Evolutionary conservation across 2,329 filamentous ascomycete species (phyloP).

Genomic region (Madurella fahalii): DNA sequence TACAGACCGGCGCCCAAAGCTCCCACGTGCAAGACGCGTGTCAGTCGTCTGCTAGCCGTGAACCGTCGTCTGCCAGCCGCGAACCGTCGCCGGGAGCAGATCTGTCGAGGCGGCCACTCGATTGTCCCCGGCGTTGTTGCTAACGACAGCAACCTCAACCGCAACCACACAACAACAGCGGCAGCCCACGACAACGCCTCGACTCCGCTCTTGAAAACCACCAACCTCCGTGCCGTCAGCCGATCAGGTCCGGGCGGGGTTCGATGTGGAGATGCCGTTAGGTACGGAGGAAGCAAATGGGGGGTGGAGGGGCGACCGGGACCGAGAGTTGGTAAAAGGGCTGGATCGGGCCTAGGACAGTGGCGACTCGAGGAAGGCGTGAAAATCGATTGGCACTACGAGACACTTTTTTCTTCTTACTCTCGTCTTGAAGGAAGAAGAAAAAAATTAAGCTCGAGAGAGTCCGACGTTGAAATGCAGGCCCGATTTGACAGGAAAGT

Average conservation of each 20-base stretch:
- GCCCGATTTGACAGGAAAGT: background rate
- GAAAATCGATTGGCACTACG: background rate
- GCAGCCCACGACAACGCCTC: background rate
- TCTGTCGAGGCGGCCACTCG: background rate
- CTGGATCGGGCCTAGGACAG: background rate
- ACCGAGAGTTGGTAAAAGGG: background rate
- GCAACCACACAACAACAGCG: conserved; percentile 2
- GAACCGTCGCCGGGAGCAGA: background rate
- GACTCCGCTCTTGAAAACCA: background rate
- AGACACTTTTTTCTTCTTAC: background rate
- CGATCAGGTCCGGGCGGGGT: conserved; percentile 3
- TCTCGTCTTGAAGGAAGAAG: background rate
- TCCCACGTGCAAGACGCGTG: conserved; percentile 4
- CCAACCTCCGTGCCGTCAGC: background rate
- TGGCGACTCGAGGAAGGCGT: background rate
- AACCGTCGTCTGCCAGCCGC: background rate
- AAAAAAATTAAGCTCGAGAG: background rate
- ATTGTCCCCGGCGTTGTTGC: background rate
- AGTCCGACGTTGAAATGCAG: background rate
- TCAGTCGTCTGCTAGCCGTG: background rate
- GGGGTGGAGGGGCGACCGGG: conserved; percentile 3
- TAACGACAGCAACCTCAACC: background rate
- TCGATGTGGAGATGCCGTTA: conserved; percentile 1
- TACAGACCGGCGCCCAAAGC: background rate
- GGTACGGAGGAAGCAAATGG: conserved; percentile 1